A percentile compares a stretch with the other conserved stretches of the same genome.
Evolutionary conservation across 2,329 filamentous ascomycete genomes (phyloP).

Genomic region (Aspergillus arachidicola): DNA sequence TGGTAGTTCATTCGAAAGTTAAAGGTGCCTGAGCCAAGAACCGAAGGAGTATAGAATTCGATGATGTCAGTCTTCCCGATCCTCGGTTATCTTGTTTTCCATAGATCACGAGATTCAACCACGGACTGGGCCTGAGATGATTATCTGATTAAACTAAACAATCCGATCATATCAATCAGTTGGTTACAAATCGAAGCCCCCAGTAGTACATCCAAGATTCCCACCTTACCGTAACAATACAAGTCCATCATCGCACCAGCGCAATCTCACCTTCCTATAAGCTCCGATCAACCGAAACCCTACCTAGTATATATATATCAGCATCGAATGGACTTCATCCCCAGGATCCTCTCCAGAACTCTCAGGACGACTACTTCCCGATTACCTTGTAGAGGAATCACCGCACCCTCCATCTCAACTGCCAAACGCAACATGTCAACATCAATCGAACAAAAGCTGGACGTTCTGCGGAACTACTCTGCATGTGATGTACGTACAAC

Average conservation of each 20-base stretch:
- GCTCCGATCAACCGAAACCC: background rate
- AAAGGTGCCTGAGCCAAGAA: background rate
- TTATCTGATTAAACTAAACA: background rate
- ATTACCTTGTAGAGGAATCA: background rate
- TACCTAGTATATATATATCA: background rate
- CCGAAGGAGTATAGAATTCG: background rate
- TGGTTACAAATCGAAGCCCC: no score
- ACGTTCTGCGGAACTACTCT: conserved; percentile 38
- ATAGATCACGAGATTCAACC: background rate
- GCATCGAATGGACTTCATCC: conserved; percentile 11
- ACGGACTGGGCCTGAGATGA: background rate
- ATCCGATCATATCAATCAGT: no score
- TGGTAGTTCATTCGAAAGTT: background rate
- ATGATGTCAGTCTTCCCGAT: conserved; percentile 17
- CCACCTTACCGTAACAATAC: background rate
- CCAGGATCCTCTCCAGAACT: background rate
- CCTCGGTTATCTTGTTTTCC: conserved; percentile 15
- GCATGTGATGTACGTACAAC: conserved; percentile 45
- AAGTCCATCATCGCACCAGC: background rate
- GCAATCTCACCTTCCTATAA: background rate
- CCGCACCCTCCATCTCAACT: background rate
- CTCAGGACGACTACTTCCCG: background rate
- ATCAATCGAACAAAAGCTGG: conserved; percentile 39
- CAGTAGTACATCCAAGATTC: no score
- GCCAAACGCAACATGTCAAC: conserved; percentile 30